phyloP scores from a whole-genome alignment of 106 monocot species.

The Acanthochlamys bracteata region DNA sequence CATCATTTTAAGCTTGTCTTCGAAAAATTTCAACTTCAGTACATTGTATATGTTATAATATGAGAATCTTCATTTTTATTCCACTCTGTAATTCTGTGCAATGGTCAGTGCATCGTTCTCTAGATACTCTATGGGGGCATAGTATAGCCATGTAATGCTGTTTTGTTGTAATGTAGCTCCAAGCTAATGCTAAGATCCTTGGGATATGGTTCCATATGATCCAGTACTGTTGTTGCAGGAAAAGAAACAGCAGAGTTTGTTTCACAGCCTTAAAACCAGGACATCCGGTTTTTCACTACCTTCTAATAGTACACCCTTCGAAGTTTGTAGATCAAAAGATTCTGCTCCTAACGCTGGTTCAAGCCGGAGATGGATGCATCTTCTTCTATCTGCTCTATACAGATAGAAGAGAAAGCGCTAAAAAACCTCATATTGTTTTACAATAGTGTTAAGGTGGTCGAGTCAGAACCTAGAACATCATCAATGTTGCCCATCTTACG shows the following conservation, averaged over 20 bases:
- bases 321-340: constrained; percentile 31
- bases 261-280: constrained; percentile 61
- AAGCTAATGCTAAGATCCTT: no score
- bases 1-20: no score
- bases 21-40: no score
- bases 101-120: no score
- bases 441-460: constrained; percentile 76
- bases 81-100: no score
- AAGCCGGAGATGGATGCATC: constrained; percentile 83
- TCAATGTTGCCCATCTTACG: not conserved
- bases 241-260: constrained; percentile 51
- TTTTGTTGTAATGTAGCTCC: no score
- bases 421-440: constrained; percentile 92
- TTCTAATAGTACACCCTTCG: constrained; percentile 29
- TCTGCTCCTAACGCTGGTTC: constrained; percentile 77
- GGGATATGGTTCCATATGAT: no score
- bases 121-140: no score
- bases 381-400: constrained; percentile 87
- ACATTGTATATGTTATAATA: no score
- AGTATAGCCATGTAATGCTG: no score
- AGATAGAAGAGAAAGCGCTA: constrained; percentile 94
- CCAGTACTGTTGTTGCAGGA: constrained; percentile 26
- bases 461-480: constrained; percentile 23
- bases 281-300: constrained; percentile 58
- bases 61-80: no score